Evolutionary conservation across 2,329 filamentous ascomycete genomes (phyloP).

Genomic region (Penicillium sp.): DNA sequence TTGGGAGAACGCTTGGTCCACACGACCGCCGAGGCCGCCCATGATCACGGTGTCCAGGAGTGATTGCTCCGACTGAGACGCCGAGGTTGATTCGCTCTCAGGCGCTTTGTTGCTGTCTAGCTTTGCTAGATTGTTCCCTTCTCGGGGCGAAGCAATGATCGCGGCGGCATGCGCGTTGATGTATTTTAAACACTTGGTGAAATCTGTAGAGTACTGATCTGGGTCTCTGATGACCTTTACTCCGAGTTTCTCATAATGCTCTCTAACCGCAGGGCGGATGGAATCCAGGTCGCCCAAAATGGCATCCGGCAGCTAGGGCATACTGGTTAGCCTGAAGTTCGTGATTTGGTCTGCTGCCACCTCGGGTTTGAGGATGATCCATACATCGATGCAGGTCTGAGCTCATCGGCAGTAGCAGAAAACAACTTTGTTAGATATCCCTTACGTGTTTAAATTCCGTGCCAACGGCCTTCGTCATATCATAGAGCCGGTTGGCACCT

Average conservation of each 20-base stretch:
- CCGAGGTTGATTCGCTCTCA: background rate
- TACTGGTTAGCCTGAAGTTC: conserved; percentile 7
- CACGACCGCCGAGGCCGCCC: conserved; percentile 82
- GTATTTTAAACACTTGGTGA: conserved; percentile 75
- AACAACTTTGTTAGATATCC: background rate
- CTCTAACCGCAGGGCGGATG: conserved; percentile 60
- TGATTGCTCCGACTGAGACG: conserved; percentile 1
- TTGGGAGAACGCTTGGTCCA: conserved; percentile 89
- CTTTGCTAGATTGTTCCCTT: conserved; percentile 4
- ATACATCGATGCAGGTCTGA: background rate
- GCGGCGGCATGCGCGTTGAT: conserved; percentile 46
- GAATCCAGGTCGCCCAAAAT: conserved; percentile 95
- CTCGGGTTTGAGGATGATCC: background rate
- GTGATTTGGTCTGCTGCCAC: conserved; percentile 25
- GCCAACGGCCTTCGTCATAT: conserved; percentile 45
- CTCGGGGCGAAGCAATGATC: conserved; percentile 25
- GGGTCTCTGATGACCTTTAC: conserved; percentile 68
- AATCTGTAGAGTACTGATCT: conserved; percentile 91
- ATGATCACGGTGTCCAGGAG: conserved; percentile 71
- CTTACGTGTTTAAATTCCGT: conserved; percentile 37
- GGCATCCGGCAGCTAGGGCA: conserved; percentile 58
- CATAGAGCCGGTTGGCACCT: conserved; percentile 76
- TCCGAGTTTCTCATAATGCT: conserved; percentile 65
- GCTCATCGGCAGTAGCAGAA: background rate
- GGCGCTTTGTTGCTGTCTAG: conserved; percentile 4